Conservation (phyloP, 2,329 filamentous ascomycete species). For the Monilinia laxa region DNA sequence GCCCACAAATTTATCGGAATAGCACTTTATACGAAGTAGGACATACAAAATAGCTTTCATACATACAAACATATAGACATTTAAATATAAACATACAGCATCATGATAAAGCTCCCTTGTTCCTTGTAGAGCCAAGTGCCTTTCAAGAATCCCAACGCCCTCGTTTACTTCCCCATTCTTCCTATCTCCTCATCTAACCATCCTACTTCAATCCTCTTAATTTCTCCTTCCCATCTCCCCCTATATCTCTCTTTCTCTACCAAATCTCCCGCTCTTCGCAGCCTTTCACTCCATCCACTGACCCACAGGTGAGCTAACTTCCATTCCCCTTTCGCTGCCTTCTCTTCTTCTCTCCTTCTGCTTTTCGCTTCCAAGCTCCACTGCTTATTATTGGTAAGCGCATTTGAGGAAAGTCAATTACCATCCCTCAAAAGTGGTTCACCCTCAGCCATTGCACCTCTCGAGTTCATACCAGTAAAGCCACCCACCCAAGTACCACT, state of each 20-base stretch:
- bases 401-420: background rate
- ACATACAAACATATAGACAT: background rate
- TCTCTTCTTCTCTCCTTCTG: background rate
- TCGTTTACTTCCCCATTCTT: background rate
- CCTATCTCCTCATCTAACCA: conserved; percentile 2
- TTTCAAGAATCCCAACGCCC: background rate
- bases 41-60: background rate
- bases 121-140: background rate
- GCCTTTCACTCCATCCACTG: conserved; percentile 30
- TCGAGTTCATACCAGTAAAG: background rate
- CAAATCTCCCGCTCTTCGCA: conserved; percentile 30
- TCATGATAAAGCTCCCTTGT: background rate
- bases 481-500: background rate
- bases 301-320: conserved; percentile 30
- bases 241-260: conserved; percentile 27
- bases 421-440: conserved; percentile 15
- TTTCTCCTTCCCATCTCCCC: background rate
- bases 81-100: background rate
- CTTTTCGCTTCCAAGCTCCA: background rate
- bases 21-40: background rate
- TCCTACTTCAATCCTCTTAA: background rate
- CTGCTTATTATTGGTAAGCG: background rate
- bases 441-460: background rate
- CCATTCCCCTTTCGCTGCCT: conserved; percentile 15
- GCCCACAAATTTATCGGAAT: background rate